Percentiles rank a stretch among this genome's conserved stretches.
These are phyloP conservation scores for Esteya vermicola DNA, from an alignment of 2,329 filamentous ascomycete genomes.

Conservation along the genomic window DNA sequence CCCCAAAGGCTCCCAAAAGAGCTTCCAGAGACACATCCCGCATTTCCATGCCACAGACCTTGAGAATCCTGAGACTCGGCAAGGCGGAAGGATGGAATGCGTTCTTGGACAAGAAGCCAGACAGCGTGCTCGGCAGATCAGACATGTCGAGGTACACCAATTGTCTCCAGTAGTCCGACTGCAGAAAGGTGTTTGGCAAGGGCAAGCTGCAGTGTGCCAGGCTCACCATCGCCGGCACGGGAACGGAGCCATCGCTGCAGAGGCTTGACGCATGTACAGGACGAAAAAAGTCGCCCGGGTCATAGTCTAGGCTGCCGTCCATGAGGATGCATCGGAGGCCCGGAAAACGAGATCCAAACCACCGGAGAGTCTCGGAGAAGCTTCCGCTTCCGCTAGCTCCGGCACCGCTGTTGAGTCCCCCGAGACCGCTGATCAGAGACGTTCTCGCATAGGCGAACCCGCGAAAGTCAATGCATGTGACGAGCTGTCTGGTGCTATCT, in stretches of 20 bases:
- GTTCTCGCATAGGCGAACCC: constrained; percentile 23
- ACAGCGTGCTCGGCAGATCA: constrained; percentile 29
- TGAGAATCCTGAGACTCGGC: constrained; percentile 36
- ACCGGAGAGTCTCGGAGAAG: constrained; percentile 24
- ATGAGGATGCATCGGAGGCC: constrained; percentile 30
- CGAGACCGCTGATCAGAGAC: constrained; percentile 25
- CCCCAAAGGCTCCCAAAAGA: constrained; percentile 20
- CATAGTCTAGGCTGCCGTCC: constrained; percentile 30
- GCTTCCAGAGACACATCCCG: constrained; percentile 22
- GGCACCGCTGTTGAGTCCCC: too few species aligned
- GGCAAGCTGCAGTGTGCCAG: constrained; percentile 25
- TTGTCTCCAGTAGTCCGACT: constrained; percentile 18
- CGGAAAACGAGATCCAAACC: constrained; percentile 25
- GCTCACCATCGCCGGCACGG: constrained; percentile 27
- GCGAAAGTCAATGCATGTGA: constrained; percentile 34
- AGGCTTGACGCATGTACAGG: background rate
- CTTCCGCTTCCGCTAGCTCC: too few species aligned
- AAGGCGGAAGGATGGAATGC: constrained; percentile 17
- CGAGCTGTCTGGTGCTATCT: constrained; percentile 24
- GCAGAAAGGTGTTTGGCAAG: constrained; percentile 26
- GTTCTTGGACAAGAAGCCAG: constrained; percentile 12
- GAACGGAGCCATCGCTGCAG: constrained; percentile 1
- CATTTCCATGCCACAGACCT: constrained; percentile 31
- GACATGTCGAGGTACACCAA: constrained; percentile 41
- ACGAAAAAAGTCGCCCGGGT: constrained; percentile 21